Percentiles rank a stretch among this genome's conserved stretches.
Conservation (phyloP, 177 flowering plant species). For the Vitis hybrid region DNA sequence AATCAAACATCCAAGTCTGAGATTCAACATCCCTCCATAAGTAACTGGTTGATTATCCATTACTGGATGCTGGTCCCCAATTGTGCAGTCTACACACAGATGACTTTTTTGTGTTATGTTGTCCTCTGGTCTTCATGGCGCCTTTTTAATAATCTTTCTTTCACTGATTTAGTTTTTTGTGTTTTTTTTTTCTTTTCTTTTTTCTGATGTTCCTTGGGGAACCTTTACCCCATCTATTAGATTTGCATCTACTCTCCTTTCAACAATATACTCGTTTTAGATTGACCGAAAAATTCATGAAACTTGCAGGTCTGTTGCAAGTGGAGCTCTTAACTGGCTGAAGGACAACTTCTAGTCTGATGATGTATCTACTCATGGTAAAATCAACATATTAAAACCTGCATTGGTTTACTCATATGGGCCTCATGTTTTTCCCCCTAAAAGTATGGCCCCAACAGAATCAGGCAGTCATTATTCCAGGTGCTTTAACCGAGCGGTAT, state of each 20-base stretch:
- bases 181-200: too few species aligned
- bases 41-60: too few species aligned
- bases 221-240: too few species aligned
- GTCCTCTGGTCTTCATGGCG: too few species aligned
- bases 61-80: too few species aligned
- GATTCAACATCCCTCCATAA: too few species aligned
- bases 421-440: neutral
- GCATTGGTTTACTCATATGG: neutral
- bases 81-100: too few species aligned
- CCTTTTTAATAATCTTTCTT: too few species aligned
- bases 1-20: too few species aligned
- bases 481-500: neutral
- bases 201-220: neutral
- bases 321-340: conserved; percentile 81
- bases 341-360: conserved; percentile 61
- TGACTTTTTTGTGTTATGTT: too few species aligned
- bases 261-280: too few species aligned
- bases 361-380: neutral
- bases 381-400: neutral
- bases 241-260: neutral
- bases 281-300: conserved; percentile 1
- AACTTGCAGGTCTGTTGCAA: conserved; percentile 64
- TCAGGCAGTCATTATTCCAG: conserved; percentile 1
- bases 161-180: too few species aligned
- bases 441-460: neutral